phyloP scores from a whole-genome alignment of 176 grass and related monocot species.

The Carex myosuroides region DNA sequence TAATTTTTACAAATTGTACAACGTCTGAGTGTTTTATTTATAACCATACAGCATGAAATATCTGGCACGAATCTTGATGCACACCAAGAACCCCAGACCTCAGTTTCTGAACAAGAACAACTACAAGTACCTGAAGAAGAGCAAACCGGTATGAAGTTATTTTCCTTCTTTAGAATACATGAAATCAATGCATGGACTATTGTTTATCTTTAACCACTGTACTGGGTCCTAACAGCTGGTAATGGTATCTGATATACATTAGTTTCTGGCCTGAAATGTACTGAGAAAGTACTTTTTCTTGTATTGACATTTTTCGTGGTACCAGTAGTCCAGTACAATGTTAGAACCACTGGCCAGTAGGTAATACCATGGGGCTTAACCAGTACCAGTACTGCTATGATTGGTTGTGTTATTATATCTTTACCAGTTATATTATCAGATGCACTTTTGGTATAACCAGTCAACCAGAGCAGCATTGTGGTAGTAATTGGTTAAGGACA shows the following conservation, averaged over 20 bases:
- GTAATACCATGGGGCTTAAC: neutral
- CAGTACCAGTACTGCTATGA: neutral
- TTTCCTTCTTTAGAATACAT: neutral
- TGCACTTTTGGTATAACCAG: neutral
- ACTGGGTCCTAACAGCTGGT: neutral
- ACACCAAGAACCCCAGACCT: neutral
- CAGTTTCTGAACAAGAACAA: neutral
- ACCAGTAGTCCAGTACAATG: neutral
- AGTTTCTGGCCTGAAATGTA: neutral
- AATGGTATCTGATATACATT: neutral
- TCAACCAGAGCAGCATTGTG: neutral
- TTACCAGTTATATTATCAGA: neutral
- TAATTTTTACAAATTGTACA: neutral
- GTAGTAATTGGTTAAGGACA: slow-evolving; percentile 19
- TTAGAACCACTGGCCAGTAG: neutral
- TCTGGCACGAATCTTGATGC: neutral
- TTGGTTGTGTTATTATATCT: neutral
- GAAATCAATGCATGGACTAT: neutral
- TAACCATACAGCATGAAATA: slow-evolving; percentile 5
- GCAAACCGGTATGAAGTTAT: slow-evolving; percentile 1
- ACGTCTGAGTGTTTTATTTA: neutral
- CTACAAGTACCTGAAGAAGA: neutral
- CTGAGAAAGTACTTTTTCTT: neutral
- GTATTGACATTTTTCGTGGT: neutral
- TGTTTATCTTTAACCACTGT: neutral